Percentiles rank a stretch among this genome's conserved stretches.
Conservation (phyloP, 2,329 filamentous ascomycete species). For the Stagonosporopsis cucurbitacearum region DNA sequence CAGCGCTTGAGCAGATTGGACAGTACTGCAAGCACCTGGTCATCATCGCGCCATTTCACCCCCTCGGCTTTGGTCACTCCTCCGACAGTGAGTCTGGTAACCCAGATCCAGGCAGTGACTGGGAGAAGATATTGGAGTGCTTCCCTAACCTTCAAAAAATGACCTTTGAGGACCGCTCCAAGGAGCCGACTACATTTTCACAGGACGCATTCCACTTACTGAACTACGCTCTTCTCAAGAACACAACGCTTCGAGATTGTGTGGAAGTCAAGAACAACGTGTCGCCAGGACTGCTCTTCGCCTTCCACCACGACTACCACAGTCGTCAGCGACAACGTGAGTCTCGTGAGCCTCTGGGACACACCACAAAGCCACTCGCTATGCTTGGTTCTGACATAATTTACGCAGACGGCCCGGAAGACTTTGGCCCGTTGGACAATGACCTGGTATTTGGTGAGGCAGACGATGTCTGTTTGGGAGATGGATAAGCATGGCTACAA, state of each 20-base stretch:
- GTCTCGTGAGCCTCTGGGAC: neutral
- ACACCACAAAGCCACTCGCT: neutral
- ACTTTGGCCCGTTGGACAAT: neutral
- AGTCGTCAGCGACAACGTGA: neutral
- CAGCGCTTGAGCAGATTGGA: conserved; percentile 21
- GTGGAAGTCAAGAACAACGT: conserved; percentile 1
- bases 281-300: conserved; percentile 2
- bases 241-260: neutral
- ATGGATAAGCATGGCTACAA: neutral
- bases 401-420: conserved; percentile 9
- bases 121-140: conserved; percentile 22
- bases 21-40: conserved; percentile 21
- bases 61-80: conserved; percentile 18
- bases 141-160: conserved; percentile 23
- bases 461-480: neutral
- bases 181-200: conserved; percentile 5
- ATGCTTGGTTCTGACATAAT: conserved; percentile 1
- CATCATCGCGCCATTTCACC: conserved; percentile 20
- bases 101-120: conserved; percentile 21
- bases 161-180: conserved; percentile 13
- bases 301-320: conserved; percentile 12
- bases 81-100: conserved; percentile 16
- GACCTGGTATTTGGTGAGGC: neutral
- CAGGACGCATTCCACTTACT: conserved; percentile 17
- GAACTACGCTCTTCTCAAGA: conserved; percentile 9